Percentiles rank a stretch among this genome's conserved stretches.
Evolutionary conservation across 257 asterid species (phyloP).

Genomic region (Apocynum venetum): DNA sequence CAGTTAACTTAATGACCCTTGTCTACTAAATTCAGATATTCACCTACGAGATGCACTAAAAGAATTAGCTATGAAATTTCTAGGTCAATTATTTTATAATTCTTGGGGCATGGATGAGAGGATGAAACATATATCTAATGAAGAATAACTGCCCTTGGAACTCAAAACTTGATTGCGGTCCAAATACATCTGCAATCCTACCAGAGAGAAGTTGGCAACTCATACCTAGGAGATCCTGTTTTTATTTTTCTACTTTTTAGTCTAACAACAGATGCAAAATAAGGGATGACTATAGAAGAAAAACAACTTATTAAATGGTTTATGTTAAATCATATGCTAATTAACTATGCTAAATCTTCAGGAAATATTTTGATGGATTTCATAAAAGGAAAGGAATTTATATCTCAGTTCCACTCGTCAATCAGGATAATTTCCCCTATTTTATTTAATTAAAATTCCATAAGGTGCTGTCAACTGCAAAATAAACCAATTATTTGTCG

Average conservation of each 20-base stretch:
- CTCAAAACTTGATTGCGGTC: no score
- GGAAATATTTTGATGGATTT: background rate
- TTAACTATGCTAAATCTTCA: background rate
- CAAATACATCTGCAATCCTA: background rate
- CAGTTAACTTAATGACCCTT: background rate
- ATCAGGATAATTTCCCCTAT: background rate
- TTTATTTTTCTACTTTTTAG: background rate
- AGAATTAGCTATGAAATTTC: background rate
- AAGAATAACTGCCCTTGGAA: background rate
- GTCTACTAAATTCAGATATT: background rate
- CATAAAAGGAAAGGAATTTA: no score
- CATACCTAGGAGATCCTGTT: background rate
- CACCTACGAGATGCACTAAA: background rate
- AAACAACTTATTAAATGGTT: background rate
- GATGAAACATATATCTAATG: background rate
- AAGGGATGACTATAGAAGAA: background rate
- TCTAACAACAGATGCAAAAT: background rate
- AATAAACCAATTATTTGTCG: background rate
- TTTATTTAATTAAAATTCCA: background rate
- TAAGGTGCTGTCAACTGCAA: background rate
- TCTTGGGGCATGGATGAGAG: background rate
- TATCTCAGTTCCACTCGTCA: background rate
- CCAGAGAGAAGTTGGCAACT: background rate
- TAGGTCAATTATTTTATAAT: background rate
- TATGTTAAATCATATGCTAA: background rate